Percentiles rank a stretch among this genome's conserved stretches.
Evolutionary conservation across 164 flowering plant species (phyloP).

Genomic region (Vitis rotundifolia): DNA sequence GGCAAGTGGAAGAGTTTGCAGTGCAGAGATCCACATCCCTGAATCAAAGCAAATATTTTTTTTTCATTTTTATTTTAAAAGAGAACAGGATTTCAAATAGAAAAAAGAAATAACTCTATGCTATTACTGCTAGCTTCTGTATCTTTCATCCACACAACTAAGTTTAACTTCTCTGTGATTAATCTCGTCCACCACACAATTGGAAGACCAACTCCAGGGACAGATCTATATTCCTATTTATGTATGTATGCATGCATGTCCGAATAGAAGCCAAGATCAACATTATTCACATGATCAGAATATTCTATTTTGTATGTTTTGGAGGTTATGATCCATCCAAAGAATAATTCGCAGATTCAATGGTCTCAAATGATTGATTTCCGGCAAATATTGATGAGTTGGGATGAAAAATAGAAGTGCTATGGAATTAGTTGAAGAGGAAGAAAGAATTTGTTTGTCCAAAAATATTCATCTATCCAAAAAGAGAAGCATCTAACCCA

Average conservation of each 20-base stretch:
- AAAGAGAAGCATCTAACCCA: constrained; percentile 49
- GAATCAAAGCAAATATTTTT: constrained; percentile 14
- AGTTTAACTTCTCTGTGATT: not conserved
- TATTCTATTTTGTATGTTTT: not conserved
- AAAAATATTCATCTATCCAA: not conserved
- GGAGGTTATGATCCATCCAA: not conserved
- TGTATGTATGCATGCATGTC: too few relatives aligned
- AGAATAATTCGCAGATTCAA: not conserved
- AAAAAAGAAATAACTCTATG: not conserved
- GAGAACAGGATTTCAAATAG: not conserved
- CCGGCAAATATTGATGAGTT: not conserved
- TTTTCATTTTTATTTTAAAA: not conserved
- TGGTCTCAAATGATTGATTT: not conserved
- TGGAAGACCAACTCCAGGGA: not conserved
- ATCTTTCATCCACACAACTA: not conserved
- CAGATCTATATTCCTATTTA: not conserved
- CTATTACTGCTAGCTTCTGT: not conserved
- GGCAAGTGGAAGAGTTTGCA: constrained; percentile 76
- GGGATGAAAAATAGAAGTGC: not conserved
- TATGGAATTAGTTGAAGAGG: too few relatives aligned
- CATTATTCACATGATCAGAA: too few relatives aligned
- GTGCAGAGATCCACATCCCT: constrained; percentile 66
- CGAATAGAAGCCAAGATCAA: too few relatives aligned
- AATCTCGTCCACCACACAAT: not conserved
- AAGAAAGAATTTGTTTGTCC: not conserved